Conservation (phyloP, 1,284 basidiomycete genomes). For the Abortiporus biennis region DNA sequence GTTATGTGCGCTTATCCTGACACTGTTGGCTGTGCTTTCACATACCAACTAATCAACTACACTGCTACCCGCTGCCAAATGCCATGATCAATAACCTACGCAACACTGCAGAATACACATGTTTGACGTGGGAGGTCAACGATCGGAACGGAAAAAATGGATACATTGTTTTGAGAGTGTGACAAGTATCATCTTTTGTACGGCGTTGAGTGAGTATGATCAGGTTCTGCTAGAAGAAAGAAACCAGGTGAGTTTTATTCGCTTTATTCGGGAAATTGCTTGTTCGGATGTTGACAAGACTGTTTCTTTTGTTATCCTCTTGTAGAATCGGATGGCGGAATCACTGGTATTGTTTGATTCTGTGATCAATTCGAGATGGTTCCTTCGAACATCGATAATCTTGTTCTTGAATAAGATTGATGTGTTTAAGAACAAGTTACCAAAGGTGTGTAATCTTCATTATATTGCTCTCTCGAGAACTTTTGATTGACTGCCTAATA, state of each 20-base stretch:
- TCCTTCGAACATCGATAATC: conserved; percentile 89
- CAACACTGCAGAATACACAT: conserved; percentile 92
- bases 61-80: too few relatives aligned
- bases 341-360: conserved; percentile 91
- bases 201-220: conserved; percentile 92
- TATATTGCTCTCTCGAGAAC: background rate
- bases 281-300: conserved; percentile 10
- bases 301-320: background rate
- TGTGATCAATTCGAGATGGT: conserved; percentile 98
- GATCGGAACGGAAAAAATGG: conserved; percentile 94
- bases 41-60: too few relatives aligned
- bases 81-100: too few relatives aligned
- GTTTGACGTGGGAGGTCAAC: conserved; percentile 93
- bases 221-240: conserved; percentile 81
- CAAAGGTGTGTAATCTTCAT: conserved; percentile 48
- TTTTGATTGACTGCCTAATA: conserved; percentile 16
- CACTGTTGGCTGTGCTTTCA: too few relatives aligned
- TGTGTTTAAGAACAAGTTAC: conserved; percentile 90
- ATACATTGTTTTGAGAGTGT: conserved; percentile 94
- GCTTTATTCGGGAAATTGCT: conserved; percentile 24
- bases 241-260: conserved; percentile 50
- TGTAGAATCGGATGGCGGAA: conserved; percentile 92
- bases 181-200: conserved; percentile 94
- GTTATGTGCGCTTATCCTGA: too few relatives aligned
- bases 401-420: conserved; percentile 96